Base-by-base conservation (phyloP, 2,329 filamentous ascomycete species). In the Trichoderma guizhouense region DNA sequence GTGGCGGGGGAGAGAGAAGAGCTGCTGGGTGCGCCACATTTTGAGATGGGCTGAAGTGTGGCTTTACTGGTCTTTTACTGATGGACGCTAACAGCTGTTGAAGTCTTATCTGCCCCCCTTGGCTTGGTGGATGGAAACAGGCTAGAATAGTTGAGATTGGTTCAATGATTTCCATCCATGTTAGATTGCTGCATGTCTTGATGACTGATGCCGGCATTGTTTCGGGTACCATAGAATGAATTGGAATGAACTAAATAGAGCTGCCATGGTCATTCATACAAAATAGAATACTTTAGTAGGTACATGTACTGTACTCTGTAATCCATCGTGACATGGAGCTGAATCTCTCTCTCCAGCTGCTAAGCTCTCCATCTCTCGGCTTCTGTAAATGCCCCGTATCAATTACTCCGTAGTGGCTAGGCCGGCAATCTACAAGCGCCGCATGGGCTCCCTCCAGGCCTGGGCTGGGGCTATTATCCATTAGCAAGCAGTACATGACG, bases 371-470 rank as follows among this genome's bases (percentile, higher is more conserved):
- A 21, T 24, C 43, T 51, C 7, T 18, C 43, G 18, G 43, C 43
- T 47, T 5, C 43, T 21, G 1, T 47, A 47, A 47, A 5, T 21
- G 43, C 43, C 43, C 43, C 8, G 18, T 21, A 18, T 4, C 7
- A 21, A 47, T 47, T 47, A 47, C 43, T 47, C 18, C 43, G 43
- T 47, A 47, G 43, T n/a, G 43, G n/a, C 43, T 47, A 21, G 1
- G 43, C 43, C 43, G 43, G 21, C 51, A 55, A 55, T 55, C 24
- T 55, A 55, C 39, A 63, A 63, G 61, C 61, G 61, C 61, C 7
- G 61, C 61, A 63, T 30, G 61, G 61, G 61, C 36, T 63, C 36
- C 61, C 61, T 63, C 61, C 61, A 63, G 61, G 36, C 61, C 34
- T 43, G 36, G 24, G 26, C 36, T 39, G 36, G 36, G 36, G 15